Evolutionary conservation across 169 alveolate genomes (phyloP).

Genomic region (Nephromyces sp.): DNA sequence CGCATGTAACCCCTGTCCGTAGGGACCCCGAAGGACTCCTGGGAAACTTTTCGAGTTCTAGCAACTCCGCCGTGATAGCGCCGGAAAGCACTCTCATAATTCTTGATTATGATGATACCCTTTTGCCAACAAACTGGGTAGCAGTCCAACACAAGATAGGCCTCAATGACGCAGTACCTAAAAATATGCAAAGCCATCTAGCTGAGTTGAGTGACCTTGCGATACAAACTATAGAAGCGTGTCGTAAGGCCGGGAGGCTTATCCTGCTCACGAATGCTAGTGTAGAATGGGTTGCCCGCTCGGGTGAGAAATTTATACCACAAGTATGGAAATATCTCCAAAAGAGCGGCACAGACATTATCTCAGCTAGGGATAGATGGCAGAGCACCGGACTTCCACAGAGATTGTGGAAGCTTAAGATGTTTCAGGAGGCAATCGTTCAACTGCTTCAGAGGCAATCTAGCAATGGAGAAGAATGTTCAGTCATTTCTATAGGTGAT

Average conservation of each 20-base stretch:
- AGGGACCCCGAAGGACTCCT: too few relatives aligned
- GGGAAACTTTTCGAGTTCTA: too few relatives aligned
- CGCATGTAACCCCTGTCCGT: too few relatives aligned
- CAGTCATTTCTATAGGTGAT: conserved; percentile 69
- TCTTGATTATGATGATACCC: conserved; percentile 71
- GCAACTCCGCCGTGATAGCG: too few relatives aligned
- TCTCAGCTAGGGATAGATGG: conserved; percentile 68
- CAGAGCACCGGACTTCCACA: conserved; percentile 62
- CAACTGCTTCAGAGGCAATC: conserved; percentile 53
- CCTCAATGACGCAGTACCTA: conserved; percentile 38
- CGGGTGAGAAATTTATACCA: conserved; percentile 60
- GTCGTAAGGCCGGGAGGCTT: conserved; percentile 47
- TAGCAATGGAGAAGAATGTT: conserved; percentile 46
- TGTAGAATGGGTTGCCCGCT: conserved; percentile 62
- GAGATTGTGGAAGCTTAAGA: conserved; percentile 61
- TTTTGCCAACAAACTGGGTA: conserved; percentile 66
- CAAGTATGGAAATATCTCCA: conserved; percentile 50
- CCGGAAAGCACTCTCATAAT: conserved; percentile 52
- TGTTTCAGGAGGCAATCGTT: conserved; percentile 56
- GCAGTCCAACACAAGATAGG: conserved; percentile 41
- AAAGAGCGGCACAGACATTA: conserved; percentile 52
- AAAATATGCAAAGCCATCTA: conserved; percentile 35
- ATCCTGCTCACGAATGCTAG: conserved; percentile 74
- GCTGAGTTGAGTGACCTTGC: conserved; percentile 50
- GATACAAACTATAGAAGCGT: conserved; percentile 47